These are phyloP conservation scores for Termitomyces sp. DNA, from an alignment of 1,284 basidiomycete species.

Conservation along the genomic window DNA sequence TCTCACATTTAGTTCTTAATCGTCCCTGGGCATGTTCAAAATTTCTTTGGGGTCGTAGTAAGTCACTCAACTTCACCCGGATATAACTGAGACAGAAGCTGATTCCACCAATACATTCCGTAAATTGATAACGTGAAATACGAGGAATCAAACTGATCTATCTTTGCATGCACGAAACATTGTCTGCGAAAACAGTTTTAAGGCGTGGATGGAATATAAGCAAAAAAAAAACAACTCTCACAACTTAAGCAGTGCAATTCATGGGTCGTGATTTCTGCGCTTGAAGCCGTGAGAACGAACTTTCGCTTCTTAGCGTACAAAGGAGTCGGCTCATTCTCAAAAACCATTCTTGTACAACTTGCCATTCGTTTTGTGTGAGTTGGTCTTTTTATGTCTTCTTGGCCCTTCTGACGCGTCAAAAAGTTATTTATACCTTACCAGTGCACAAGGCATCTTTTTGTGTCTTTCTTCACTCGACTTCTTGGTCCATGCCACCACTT, in stretches of 20 bases:
- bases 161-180: neutral
- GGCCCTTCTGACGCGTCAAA: neutral
- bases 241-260: neutral
- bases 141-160: neutral
- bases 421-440: neutral
- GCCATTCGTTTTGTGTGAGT: neutral
- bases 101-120: neutral
- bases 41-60: neutral
- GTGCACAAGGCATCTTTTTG: neutral
- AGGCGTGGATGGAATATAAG: neutral
- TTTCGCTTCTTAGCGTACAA: neutral
- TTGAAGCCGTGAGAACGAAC: slow-evolving; percentile 12
- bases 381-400: neutral
- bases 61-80: neutral
- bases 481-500: slow-evolving; percentile 12
- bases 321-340: neutral
- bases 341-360: neutral
- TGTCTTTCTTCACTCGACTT: neutral
- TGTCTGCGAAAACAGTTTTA: neutral
- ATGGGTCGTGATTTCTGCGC: neutral
- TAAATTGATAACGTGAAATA: neutral
- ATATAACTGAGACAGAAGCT: neutral
- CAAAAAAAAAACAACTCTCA: neutral
- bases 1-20: neutral
- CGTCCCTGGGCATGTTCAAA: neutral